Base-by-base conservation (phyloP, 2,329 filamentous ascomycete genomes). In the Fusarium illudens region DNA sequence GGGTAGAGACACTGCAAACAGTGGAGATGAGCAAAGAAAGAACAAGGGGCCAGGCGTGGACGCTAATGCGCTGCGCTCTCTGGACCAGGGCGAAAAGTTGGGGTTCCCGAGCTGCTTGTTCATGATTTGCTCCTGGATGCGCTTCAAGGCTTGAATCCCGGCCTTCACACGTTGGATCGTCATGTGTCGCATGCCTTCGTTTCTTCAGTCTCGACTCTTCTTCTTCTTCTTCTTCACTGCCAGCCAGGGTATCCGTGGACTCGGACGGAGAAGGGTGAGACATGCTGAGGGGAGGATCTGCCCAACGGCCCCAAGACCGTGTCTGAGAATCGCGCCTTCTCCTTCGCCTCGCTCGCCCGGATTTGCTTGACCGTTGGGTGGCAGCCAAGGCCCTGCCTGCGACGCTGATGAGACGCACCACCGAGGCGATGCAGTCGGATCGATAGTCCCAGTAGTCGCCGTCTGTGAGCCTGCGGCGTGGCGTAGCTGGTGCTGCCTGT, bases 51-150 rank as follows among this genome's bases (percentile, higher is more conserved):
- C 22, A 22, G 29, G 25, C 33, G 11, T 48, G 59, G 34, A 52
- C 36, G 55, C 68, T 67, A 67, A 69, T 70, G 55, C 55, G 53
- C 37, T 70, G 55, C 55, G 53, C 37, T 54, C 51, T 39, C 50
- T 53, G 33, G 66, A 27, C 65, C 44, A 55, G 52, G 55, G 51
- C 30, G 37, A 69, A 60, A 70, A 70, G 66, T 64, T 64, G 66
- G 66, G 55, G 67, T 60, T 64, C 58, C 65, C n/a, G 62, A 57
- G 30, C 34, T 59, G 53, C 34, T 55, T 58, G 32, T 27, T 52
- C 25, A 30, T 32, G 37, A 58, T 53, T 39, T 15, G 20, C 15
- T 50, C 49, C 32, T 33, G 12, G 20, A 9, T 51, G 33, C 32
- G 19, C 20, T 30, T 32, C 13, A 25, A 48, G 55, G 17, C 7